Base-by-base conservation (phyloP, 805 yeast genomes). In the Ogataea salicorniae region DNA sequence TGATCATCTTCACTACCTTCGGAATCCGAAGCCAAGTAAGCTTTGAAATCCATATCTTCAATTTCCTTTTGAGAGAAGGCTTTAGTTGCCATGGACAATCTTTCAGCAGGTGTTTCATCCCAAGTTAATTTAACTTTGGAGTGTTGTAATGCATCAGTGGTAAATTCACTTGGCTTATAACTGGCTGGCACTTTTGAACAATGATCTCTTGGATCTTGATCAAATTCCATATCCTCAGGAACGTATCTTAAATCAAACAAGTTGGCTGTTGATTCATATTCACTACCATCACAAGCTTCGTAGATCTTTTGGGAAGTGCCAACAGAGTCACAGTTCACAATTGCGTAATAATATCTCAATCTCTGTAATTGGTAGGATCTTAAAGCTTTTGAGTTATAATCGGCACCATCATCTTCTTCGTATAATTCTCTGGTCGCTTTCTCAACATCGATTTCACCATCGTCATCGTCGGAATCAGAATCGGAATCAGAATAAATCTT, bases 51-150 rank as follows among this genome's bases (percentile, higher is more conserved):
- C 90, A 84, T 84, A 44, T 85, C 92, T 57, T 85, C 94, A 42
- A 89, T 74, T 63, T 94, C 98, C 62, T 86, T 83, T 63, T 87
- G 94, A 42, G 89, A 81, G 64, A 94, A 92, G 6, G 90, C 88
- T 56, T 84, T 83, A 15, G 85, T 76, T 1, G 97, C 78, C 46
- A 91, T 65, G 49, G 84, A 80, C 16, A 80, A 66, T 60, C 99
- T 79, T 60, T 90, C 97, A 48, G 82, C 84, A 6, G 99, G 98
- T 0, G 98, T 95, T 69, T 92, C 98, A 67, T 94, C 99, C 99
- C 99, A 94, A 0, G 98, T 91, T 55, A 94, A 74, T 65, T 88
- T 91, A 43, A 94, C 99, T 60, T 91, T 94, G 15, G 98, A 91
- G 62, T 90, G 96, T 64, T 94, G 97, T 50, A 94, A 74, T 0